Percentiles rank a stretch among this genome's conserved stretches.
Conservation (phyloP, 306 rosid genomes). For the Carpinus viminea region DNA sequence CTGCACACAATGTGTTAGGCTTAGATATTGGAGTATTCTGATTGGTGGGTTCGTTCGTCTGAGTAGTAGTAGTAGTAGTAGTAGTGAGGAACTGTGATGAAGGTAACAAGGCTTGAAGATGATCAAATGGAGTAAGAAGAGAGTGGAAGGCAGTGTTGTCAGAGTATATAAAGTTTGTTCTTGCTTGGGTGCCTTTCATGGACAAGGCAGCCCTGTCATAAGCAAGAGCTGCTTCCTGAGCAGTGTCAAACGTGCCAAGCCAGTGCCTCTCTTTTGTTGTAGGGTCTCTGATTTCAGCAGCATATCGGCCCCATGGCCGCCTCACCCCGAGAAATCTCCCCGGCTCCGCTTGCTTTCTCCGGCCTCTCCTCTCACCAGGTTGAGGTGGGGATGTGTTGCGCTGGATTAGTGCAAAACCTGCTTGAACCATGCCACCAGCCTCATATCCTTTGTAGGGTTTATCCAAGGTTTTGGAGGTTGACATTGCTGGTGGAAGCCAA, state of each 20-base stretch:
- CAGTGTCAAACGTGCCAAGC: constrained; percentile 99
- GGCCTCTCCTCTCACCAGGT: constrained; percentile 72
- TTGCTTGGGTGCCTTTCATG: constrained; percentile 95
- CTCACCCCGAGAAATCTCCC: constrained; percentile 94
- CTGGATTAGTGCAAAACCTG: constrained; percentile 64
- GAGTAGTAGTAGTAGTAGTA: constrained; percentile 29
- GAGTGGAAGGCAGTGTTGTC: constrained; percentile 65
- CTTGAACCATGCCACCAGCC: constrained; percentile 40
- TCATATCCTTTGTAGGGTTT: constrained; percentile 51
- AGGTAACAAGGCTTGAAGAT: constrained; percentile 50
- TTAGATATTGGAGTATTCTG: constrained; percentile 39
- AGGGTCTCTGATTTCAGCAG: constrained; percentile 98
- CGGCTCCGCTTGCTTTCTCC: constrained; percentile 87
- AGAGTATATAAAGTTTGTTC: constrained; percentile 91
- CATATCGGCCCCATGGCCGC: constrained; percentile 97
- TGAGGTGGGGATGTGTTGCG: constrained; percentile 57
- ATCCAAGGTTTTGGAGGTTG: constrained; percentile 67
- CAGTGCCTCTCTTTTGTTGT: constrained; percentile 95
- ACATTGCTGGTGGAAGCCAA: constrained; percentile 44
- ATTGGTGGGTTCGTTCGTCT: constrained; percentile 36
- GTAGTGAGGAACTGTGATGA: constrained; percentile 31
- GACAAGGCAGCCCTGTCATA: constrained; percentile 98
- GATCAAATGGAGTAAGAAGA: constrained; percentile 56
- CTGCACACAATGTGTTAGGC: constrained; percentile 23
- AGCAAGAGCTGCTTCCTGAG: constrained; percentile 99